Base-by-base conservation (phyloP, 2,329 filamentous ascomycete genomes). In the Cyclaneusma minus region DNA sequence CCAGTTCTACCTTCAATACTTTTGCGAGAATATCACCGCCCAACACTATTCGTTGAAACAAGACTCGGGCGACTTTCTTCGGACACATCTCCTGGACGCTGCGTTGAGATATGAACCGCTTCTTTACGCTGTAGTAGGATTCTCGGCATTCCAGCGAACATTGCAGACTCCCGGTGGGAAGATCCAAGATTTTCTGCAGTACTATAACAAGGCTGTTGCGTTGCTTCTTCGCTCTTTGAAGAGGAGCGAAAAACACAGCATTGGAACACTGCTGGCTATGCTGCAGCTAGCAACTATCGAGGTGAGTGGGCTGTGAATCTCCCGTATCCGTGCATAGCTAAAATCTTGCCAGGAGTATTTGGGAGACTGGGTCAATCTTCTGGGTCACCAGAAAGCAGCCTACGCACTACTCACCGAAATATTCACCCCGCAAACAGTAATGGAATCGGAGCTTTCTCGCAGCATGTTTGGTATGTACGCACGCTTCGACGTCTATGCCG, bases 271-370 rank as follows among this genome's bases (percentile, higher is more conserved):
- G 16, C 50, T 94, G 32, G 91, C 87, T 0, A 85, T 95, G 12
- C 56, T 98, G 21, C 85, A 95, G 43, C 65, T 95, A 25, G 84
- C 85, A 29, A 91, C 82, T 3, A 89, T 94, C 29, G 89, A 98
- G 68, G 84, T 91, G 60, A 44, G 58, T 36, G 11, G 16, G 7
- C 16, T 19, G 16, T 24, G 12, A 19, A 21, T 31, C 37, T 27
- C 13, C 18, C 15, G 18, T 31, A 9, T 27, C 24, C 20, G 16
- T 7, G n/a, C 12, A 16, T 9, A 6, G 22, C 30, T 35, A 32
- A 36, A 13, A 7, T 21, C 34, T 39, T 27, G 27, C 22, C 42
- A 93, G 83, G 89, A 95, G 53, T 91, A 84, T 42, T 63, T 95
- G 23, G 89, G 89, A 8, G 89, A 98, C 47, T 95, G 84, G 84